Evolutionary conservation across 441 rosid species (phyloP).

Genomic region (Adansonia rubrostipa): DNA sequence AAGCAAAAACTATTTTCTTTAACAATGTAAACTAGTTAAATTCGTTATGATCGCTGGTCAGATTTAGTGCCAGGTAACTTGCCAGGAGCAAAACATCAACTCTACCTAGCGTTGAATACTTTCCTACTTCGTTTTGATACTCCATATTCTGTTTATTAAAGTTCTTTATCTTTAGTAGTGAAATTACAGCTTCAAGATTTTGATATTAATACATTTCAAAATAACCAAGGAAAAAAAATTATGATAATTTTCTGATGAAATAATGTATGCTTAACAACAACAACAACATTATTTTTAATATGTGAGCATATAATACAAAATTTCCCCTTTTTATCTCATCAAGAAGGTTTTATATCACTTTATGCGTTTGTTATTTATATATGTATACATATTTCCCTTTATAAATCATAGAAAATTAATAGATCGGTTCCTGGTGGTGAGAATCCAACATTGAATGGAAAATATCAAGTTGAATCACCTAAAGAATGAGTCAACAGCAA

Average conservation of each 20-base stretch:
- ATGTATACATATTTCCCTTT: neutral
- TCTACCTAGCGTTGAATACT: neutral
- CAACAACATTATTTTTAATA: neutral
- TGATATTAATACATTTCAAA: neutral
- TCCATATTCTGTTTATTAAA: neutral
- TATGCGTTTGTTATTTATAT: neutral
- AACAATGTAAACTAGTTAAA: neutral
- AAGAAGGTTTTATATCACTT: neutral
- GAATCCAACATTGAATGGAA: neutral
- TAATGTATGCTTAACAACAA: neutral
- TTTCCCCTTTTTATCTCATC: neutral
- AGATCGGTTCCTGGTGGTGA: neutral
- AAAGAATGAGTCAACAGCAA: neutral
- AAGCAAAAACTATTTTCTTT: slow-evolving; percentile 3
- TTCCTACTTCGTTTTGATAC: neutral
- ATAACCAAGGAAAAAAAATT: neutral
- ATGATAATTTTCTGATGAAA: neutral
- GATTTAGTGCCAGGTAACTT: neutral
- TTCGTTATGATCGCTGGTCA: neutral
- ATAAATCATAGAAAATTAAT: neutral
- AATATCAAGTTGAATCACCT: neutral
- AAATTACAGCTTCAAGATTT: neutral
- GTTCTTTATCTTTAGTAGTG: neutral
- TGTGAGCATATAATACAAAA: neutral
- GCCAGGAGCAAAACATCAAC: neutral